Evolutionary conservation across 768 basidiomycete genomes (phyloP).

Genomic region (Aureoboletus auriporus): DNA sequence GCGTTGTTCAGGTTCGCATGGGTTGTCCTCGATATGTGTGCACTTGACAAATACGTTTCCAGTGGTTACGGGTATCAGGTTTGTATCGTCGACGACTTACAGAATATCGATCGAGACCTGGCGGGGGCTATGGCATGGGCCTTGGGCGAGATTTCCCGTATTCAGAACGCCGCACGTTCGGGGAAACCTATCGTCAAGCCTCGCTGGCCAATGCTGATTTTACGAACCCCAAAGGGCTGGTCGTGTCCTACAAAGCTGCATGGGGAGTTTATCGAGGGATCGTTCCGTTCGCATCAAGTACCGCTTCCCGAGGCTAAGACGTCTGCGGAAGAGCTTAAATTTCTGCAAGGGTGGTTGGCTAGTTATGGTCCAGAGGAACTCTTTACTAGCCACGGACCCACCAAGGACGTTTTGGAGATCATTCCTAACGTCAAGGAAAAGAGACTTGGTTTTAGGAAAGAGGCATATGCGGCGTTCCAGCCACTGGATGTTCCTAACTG

Average conservation of each 20-base stretch:
- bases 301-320: constrained; percentile 74
- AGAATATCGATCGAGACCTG: constrained; percentile 70
- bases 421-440: constrained; percentile 53
- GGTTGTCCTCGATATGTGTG: neutral
- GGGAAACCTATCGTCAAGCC: constrained; percentile 81
- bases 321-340: constrained; percentile 54
- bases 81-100: constrained; percentile 68
- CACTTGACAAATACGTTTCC: neutral
- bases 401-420: constrained; percentile 51
- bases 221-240: constrained; percentile 83
- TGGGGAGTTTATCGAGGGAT: constrained; percentile 75
- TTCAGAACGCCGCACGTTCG: constrained; percentile 73
- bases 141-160: constrained; percentile 63
- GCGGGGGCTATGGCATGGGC: constrained; percentile 85
- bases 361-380: constrained; percentile 69
- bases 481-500: constrained; percentile 67
- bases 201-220: constrained; percentile 85
- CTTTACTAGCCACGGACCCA: constrained; percentile 46
- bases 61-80: constrained; percentile 89
- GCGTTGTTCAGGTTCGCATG: constrained; percentile 61
- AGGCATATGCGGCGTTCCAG: constrained; percentile 58
- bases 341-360: constrained; percentile 68
- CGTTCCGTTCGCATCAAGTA: constrained; percentile 86
- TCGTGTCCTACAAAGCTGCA: constrained; percentile 62
- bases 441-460: constrained; percentile 67